Evolutionary conservation across 768 basidiomycete species (phyloP), one percentile per base, ranked within the genome.

Genomic region (Asterophora parasitica): DNA sequence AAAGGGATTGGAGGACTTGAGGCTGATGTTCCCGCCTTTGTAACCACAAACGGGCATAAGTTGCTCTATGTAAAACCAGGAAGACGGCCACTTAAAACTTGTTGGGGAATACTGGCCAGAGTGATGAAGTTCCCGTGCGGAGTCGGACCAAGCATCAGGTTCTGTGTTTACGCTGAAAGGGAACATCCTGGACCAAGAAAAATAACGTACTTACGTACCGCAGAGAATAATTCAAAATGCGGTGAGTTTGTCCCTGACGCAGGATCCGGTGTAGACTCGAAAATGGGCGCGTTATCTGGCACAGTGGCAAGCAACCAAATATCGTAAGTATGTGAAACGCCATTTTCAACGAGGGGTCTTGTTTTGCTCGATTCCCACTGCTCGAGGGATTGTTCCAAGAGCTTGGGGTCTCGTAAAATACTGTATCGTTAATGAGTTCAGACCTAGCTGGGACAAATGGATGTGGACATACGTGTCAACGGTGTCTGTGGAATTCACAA

Each of bases 1-100:
- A 58, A 76, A 75, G 16, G 71, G 61, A 51, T 66, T 55, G 16
- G 61, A 65, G 16, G 72, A 69, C 40, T 60, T 71, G 52, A 75
- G 38, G 7, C 49, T 56, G 8, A 64, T 16, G 8, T 34, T 47
- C 1, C 62, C 62, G 30, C 61, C 60, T 61, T 28, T 2, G 12
- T 12, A 9, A n/a, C 20, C 17, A 4, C 7, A 7, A n/a, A n/a
- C 15, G 9, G n/a, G 43, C 9, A 26, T 4, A n/a, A 5, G 4
- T 13, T 39, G 27, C 3, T 13, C 20, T 20, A 8, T 8, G 30
- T 32, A 12, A 1, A 19, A 5, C 28, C 5, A 20, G 19, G 9
- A 23, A 35, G 12, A n/a, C n/a, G n/a, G 15, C 19, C 11, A 32
- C 50, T 23, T 19, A 51, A 45, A 46, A 12, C 34, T 39, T n/a